A percentile compares a stretch with the other conserved stretches of the same genome.
phyloP scores from a whole-genome alignment of 176 grass and related monocot species.

The Miscanthus lutarioriparius region DNA sequence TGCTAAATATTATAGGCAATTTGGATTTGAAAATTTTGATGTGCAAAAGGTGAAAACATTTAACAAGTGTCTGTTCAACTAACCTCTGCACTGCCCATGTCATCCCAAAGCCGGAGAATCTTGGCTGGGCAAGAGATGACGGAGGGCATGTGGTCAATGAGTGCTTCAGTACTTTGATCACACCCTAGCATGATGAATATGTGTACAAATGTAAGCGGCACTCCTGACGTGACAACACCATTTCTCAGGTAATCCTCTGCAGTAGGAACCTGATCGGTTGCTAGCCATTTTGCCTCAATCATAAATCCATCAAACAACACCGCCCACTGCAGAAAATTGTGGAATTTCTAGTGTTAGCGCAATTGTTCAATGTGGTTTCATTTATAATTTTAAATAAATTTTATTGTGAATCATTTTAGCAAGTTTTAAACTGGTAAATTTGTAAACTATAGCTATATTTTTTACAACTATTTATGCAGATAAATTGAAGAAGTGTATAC shows the following conservation, averaged over 20 bases:
- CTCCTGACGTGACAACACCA: constrained; percentile 43
- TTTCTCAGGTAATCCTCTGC: constrained; percentile 59
- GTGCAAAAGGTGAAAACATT: background rate
- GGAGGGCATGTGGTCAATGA: background rate
- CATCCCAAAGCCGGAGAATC: constrained; percentile 70
- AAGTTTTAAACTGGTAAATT: background rate
- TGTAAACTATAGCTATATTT: background rate
- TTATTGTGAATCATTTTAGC: background rate
- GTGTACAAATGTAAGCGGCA: constrained; percentile 18
- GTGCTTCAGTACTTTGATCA: background rate
- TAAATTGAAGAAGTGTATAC: background rate
- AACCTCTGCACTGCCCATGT: constrained; percentile 70
- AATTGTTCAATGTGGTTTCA: background rate
- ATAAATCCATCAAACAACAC: constrained; percentile 60
- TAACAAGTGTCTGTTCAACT: background rate
- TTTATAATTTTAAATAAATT: background rate
- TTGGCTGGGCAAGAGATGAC: constrained; percentile 45
- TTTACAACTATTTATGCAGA: background rate
- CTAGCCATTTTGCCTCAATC: constrained; percentile 59
- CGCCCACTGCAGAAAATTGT: constrained; percentile 40
- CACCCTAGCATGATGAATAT: constrained; percentile 43
- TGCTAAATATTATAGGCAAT: background rate
- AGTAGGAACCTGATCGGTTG: constrained; percentile 15
- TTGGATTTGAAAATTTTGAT: background rate
- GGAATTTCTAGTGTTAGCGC: background rate